These are phyloP conservation scores for Lichtheimia corymbifera DNA, from an alignment of 371 early-diverging fungal genomes.

Conservation along the genomic window DNA sequence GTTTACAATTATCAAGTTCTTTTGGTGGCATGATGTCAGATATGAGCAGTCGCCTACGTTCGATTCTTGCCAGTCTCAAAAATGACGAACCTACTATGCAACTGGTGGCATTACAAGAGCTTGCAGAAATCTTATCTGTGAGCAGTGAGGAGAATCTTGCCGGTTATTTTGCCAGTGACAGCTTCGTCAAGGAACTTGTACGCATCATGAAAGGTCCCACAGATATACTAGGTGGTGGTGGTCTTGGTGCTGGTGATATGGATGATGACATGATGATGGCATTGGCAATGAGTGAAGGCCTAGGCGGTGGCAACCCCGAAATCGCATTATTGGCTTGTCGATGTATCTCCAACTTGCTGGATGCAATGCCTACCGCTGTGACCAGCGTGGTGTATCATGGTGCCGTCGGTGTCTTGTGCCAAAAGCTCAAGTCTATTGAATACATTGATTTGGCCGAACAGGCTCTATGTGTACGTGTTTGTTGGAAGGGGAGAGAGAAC, in stretches of 20 bases:
- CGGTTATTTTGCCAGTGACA: constrained; percentile 56
- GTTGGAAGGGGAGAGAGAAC: too few species aligned
- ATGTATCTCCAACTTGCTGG: constrained; percentile 85
- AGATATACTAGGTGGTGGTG: constrained; percentile 12
- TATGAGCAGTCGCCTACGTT: constrained; percentile 41
- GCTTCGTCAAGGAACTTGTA: constrained; percentile 61
- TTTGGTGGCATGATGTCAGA: constrained; percentile 50
- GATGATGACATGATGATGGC: constrained; percentile 51
- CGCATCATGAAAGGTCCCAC: constrained; percentile 54
- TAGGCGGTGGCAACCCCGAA: constrained; percentile 64
- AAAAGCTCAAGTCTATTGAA: constrained; percentile 79
- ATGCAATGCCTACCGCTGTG: constrained; percentile 78
- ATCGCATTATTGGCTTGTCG: constrained; percentile 86
- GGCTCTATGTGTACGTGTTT: constrained; percentile 60
- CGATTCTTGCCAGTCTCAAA: constrained; percentile 54
- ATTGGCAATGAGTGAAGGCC: constrained; percentile 45
- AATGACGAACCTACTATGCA: constrained; percentile 65
- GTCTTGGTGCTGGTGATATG: constrained; percentile 18
- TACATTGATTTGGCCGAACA: constrained; percentile 93
- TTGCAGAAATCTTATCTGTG: constrained; percentile 69
- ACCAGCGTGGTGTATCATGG: constrained; percentile 70
- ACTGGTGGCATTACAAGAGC: constrained; percentile 66
- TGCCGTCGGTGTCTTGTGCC: constrained; percentile 72
- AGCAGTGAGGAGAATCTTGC: constrained; percentile 68
- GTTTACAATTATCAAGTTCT: constrained; percentile 48